These are phyloP conservation scores for Pleodorina starrii DNA, from an alignment of 139 green algal species.

Conservation along the genomic window DNA sequence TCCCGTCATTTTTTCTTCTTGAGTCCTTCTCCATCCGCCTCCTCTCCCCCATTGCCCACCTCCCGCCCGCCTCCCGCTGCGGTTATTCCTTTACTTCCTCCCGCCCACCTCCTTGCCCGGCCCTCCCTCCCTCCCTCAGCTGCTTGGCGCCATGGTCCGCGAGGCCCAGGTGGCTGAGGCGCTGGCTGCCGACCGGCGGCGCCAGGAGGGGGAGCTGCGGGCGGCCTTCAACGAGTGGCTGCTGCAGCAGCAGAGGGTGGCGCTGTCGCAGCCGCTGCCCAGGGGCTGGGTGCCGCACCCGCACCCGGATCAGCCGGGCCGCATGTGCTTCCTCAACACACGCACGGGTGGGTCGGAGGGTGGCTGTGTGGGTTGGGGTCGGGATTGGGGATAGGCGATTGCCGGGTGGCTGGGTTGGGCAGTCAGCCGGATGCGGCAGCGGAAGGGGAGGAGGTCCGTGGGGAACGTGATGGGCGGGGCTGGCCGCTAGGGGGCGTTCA, in stretches of 20 bases:
- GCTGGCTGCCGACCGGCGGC: background rate
- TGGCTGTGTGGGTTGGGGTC: background rate
- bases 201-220: slow-evolving; percentile 22
- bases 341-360: slow-evolving; percentile 13
- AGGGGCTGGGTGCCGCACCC: slow-evolving; percentile 50
- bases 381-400: background rate
- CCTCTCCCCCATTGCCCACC: too few species aligned
- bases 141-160: slow-evolving; percentile 21
- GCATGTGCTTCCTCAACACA: slow-evolving; percentile 48
- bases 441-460: too few species aligned
- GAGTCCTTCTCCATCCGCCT: background rate
- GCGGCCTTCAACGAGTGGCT: slow-evolving; percentile 35
- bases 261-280: slow-evolving; percentile 48
- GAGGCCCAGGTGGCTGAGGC: slow-evolving; percentile 33
- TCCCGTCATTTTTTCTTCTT: too few species aligned
- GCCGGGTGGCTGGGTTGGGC: background rate
- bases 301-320: slow-evolving; percentile 30
- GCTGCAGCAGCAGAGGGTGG: slow-evolving; percentile 44
- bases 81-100: background rate
- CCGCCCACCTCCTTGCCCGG: background rate
- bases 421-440: background rate
- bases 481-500: background rate
- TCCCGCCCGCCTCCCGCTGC: background rate
- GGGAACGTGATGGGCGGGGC: too few species aligned
- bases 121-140: background rate